A percentile compares a stretch with the other conserved stretches of the same genome.
Conservation (phyloP, 805 yeast genomes). For the Suhomyces xylopsoci region DNA sequence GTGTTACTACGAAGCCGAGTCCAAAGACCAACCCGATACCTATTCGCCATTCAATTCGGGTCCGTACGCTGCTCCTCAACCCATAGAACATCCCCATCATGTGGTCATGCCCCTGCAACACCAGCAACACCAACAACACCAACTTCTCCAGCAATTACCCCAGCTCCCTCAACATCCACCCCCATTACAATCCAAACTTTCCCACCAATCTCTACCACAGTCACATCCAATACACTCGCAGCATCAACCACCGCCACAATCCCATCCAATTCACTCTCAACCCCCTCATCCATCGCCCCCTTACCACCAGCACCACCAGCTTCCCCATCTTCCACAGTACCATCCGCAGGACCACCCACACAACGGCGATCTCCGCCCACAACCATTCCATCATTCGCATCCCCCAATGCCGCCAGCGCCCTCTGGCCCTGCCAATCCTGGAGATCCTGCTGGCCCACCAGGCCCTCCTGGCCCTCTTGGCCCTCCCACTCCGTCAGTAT, state of each 20-base stretch:
- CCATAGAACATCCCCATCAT: conserved; percentile 2
- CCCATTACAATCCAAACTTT: not conserved
- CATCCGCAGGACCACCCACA: not conserved
- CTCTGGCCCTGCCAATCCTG: not conserved
- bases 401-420: not conserved
- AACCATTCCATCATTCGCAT: not conserved
- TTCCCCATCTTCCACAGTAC: not conserved
- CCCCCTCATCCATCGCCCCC: conserved; percentile 1
- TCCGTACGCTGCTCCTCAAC: conserved; percentile 4
- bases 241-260: conserved; percentile 2
- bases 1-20: conserved; percentile 34
- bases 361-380: not conserved
- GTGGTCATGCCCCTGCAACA: conserved; percentile 5
- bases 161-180: not conserved
- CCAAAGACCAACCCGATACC: conserved; percentile 4
- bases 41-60: not conserved
- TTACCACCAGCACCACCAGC: not conserved
- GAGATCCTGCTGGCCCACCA: not conserved
- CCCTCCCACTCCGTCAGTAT: not conserved
- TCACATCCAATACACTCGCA: not conserved
- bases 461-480: not conserved
- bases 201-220: not conserved
- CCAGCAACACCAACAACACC: not conserved
- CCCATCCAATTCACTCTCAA: not conserved
- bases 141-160: not conserved